Evolutionary conservation across 768 basidiomycete genomes (phyloP), one percentile per base, ranked within the genome.

Genomic region (Boletellus ananiceps): DNA sequence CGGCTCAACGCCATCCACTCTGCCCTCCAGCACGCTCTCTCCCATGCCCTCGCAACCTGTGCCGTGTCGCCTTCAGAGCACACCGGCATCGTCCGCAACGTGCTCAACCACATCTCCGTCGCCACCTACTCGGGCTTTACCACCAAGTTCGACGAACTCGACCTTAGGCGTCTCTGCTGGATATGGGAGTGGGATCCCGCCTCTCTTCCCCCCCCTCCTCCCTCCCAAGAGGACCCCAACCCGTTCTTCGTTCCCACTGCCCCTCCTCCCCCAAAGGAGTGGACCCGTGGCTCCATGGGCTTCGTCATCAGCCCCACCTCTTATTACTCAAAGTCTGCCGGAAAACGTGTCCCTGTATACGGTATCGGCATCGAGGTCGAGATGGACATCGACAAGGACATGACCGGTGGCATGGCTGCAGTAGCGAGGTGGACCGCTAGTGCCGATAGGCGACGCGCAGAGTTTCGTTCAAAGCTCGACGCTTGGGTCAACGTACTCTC

Each of bases 301-400:
- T 73, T 92, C 56, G 71, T 90, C 32, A 58, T 93, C 51, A 87
- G 76, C 50, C 78, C 85, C 32, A 77, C 86, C 7, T 88, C 80
- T 3, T 85, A 92, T 59, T 81, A 82, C 62, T 80, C 77, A n/a
- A 88, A 84, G 58, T 57, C 67, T 1, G 77, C 76, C 13, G 78
- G 80, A 13, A 82, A 82, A 59, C 80, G 90, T 37, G 71, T 88
- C 16, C 83, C 87, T 31, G 89, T 80, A 1, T 93, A 91, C 64
- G 90, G 89, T 8, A 78, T 92, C 54, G 90, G 90, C 1, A 88
- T 93, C 43, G 87, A 92, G 68, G 88, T 91, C 21, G 87, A 91
- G 57, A 84, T 88, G 72, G 82, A 90, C 58, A 79, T 89, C 47
- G 86, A 88, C 67, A 87, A 86, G 68, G 82, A 79, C 57, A 83